Percentiles rank a stretch among this genome's conserved stretches.
Conservation (phyloP, 345 rosid genomes). For the Euphorbia peplus region DNA sequence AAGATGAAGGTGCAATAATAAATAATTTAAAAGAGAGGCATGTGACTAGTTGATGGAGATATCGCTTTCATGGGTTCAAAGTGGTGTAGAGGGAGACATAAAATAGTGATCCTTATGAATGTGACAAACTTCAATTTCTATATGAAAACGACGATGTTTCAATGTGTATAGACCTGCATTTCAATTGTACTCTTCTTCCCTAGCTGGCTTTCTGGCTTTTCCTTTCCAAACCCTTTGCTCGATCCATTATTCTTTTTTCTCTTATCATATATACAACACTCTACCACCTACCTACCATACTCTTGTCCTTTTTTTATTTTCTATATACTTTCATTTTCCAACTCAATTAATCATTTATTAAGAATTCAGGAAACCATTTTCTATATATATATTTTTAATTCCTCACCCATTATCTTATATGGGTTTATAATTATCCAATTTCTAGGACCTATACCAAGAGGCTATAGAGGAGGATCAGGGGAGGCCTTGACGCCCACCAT, state of each 20-base stretch:
- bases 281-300: not conserved
- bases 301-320: too few relatives aligned
- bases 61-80: slow-evolving; percentile 15
- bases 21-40: not conserved
- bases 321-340: too few relatives aligned
- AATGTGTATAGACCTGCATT: slow-evolving; percentile 15
- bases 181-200: slow-evolving; percentile 2
- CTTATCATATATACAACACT: not conserved
- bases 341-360: too few relatives aligned
- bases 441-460: too few relatives aligned
- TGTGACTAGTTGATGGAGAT: slow-evolving; percentile 21
- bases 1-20: not conserved
- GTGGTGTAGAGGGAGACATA: slow-evolving; percentile 9
- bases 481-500: too few relatives aligned
- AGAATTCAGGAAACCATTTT: too few relatives aligned
- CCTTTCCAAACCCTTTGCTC: not conserved
- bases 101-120: not conserved
- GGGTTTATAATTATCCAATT: too few relatives aligned
- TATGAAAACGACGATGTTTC: slow-evolving; percentile 15
- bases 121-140: slow-evolving; percentile 9
- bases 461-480: too few relatives aligned
- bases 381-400: too few relatives aligned
- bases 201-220: slow-evolving; percentile 26
- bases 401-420: too few relatives aligned
- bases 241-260: not conserved